These are phyloP conservation scores for Ramichloridium luteum DNA, from an alignment of 2,329 filamentous ascomycete genomes.

Conservation along the genomic window DNA sequence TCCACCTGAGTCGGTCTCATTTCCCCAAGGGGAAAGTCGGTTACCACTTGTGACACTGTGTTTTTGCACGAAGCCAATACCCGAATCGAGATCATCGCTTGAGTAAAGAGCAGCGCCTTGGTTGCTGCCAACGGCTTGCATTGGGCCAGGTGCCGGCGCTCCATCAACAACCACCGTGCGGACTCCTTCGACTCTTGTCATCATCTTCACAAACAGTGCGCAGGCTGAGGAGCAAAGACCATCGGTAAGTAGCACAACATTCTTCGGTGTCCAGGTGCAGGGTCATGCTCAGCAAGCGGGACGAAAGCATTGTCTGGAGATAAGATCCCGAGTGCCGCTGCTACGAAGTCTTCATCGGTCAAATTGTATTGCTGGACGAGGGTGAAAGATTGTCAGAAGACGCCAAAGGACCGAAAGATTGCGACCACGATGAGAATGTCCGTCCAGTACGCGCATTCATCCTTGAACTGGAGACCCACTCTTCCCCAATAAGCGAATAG, in stretches of 20 bases:
- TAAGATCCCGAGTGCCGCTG: slow-evolving; percentile 3
- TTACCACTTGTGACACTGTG: slow-evolving; percentile 2
- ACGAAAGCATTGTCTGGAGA: slow-evolving; percentile 7
- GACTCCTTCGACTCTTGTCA: slow-evolving; percentile 19
- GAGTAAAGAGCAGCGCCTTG: slow-evolving; percentile 13
- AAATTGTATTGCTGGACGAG: slow-evolving; percentile 15
- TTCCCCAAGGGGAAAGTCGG: not conserved
- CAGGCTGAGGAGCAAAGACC: slow-evolving; percentile 19
- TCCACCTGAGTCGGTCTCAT: slow-evolving; percentile 11
- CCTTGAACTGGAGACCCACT: slow-evolving; percentile 19
- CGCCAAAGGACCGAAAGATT: slow-evolving; percentile 18
- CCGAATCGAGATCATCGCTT: slow-evolving; percentile 11
- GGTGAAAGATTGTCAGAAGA: slow-evolving; percentile 14
- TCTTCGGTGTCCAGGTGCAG: slow-evolving; percentile 4
- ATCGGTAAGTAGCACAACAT: slow-evolving; percentile 15
- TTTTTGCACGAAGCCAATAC: slow-evolving; percentile 14
- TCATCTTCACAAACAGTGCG: slow-evolving; percentile 20
- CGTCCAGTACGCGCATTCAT: slow-evolving; percentile 16
- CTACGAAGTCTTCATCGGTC: slow-evolving; percentile 10
- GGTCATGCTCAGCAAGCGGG: slow-evolving; percentile 6
- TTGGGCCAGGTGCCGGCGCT: slow-evolving; percentile 15
- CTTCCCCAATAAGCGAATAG: slow-evolving; percentile 3
- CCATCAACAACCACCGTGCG: slow-evolving; percentile 20
- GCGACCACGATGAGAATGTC: slow-evolving; percentile 20
- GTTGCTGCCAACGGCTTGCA: slow-evolving; percentile 19